Conservation (phyloP, 2,329 filamentous ascomycete species). For the Cercospora sp. region DNA sequence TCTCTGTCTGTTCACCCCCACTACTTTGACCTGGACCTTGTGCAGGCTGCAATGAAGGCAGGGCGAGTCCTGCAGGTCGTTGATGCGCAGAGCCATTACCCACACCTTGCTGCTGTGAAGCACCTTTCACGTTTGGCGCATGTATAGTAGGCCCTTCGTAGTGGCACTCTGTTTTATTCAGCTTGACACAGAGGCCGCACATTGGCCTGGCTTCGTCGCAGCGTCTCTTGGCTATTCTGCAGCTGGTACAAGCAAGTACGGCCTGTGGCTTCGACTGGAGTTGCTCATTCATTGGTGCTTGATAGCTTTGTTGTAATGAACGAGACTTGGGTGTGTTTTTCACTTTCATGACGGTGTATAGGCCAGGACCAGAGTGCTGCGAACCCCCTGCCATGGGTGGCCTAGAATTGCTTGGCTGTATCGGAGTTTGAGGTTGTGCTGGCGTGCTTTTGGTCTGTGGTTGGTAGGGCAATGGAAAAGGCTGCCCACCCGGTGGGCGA, state of each 20-base stretch:
- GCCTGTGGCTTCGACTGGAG: background rate
- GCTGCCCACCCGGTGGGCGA: constrained; percentile 4
- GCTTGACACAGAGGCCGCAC: constrained; percentile 21
- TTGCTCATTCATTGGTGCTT: constrained; percentile 7
- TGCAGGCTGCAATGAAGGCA: background rate
- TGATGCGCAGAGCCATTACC: background rate
- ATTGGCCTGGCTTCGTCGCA: constrained; percentile 24
- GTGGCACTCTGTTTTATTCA: constrained; percentile 13
- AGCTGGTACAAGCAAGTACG: constrained; percentile 16
- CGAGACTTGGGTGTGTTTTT: constrained; percentile 3
- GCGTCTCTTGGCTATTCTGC: constrained; percentile 12
- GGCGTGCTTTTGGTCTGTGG: constrained; percentile 17
- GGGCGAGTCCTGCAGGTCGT: background rate
- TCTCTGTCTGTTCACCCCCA: background rate
- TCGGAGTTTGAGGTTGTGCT: background rate
- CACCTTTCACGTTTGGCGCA: background rate
- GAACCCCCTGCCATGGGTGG: constrained; percentile 3
- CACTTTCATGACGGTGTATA: constrained; percentile 32
- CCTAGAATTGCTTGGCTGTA: constrained; percentile 6
- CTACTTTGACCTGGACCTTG: background rate
- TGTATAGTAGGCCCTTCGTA: constrained; percentile 13
- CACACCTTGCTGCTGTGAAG: background rate
- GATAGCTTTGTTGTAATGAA: constrained; percentile 8
- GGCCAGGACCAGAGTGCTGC: constrained; percentile 19
- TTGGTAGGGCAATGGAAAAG: constrained; percentile 30